Base-by-base conservation (phyloP, 768 basidiomycete genomes). In the Tephrocybe sp. region DNA sequence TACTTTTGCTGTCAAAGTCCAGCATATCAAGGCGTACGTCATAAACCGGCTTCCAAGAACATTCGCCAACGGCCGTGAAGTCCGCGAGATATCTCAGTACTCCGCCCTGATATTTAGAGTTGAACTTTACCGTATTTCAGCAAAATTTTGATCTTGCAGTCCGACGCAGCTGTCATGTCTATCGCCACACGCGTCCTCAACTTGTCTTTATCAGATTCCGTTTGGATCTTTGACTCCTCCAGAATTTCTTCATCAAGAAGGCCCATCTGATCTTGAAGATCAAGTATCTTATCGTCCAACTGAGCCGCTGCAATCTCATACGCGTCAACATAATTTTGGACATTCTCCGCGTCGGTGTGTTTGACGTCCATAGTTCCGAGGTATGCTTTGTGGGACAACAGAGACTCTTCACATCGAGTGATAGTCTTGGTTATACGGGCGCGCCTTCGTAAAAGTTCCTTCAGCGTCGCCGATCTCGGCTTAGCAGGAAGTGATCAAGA, bases 21-120 rank as follows among this genome's bases (percentile, higher is more conserved):
- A n/a, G 60, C 66, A 69, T 69, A 47, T 74, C 62, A 11, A 72
- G 70, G 12, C 71, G 67, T 9, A 76, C 65, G 48, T 74, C 74
- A 38, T 74, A 73, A 7, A 56, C 57, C 0, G 71, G 68, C 25
- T 44, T 58, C 73, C 74, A 76, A 22, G 58, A 65, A 1, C 72
- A 71, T 7, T 51, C 58, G 4, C 42, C 43, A 0, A 75, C 69
- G 12, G 66, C 72, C 73, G 32, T 12, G 21, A 37, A 30, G 30
- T 49, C 9, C n/a, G n/a, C n/a, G n/a, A n/a, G n/a, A 28, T 36
- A 25, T 38, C 12, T 19, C 12, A 15, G n/a, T n/a, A n/a, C n/a
- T n/a, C n/a, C n/a, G n/a, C n/a, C n/a, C n/a, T n/a, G n/a, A n/a
- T n/a, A n/a, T n/a, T n/a, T n/a, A n/a, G n/a, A n/a, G n/a, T n/a